phyloP scores from a whole-genome alignment of 176 grass and related monocot species.

The Paspalum notatum region DNA sequence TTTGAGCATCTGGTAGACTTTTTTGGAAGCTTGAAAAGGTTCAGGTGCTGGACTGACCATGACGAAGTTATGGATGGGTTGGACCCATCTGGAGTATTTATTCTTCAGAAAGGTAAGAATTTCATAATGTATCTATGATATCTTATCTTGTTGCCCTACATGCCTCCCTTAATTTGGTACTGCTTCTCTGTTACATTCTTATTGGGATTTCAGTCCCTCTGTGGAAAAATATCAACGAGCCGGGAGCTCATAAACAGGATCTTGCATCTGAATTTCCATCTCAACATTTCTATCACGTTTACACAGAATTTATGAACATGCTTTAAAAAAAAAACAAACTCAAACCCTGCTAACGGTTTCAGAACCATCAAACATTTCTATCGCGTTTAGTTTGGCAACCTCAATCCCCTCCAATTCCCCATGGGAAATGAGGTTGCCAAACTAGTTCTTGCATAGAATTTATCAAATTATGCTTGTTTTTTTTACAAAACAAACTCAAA shows the following conservation, averaged over 20 bases:
- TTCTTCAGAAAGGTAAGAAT: conserved; percentile 79
- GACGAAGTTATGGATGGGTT: conserved; percentile 75
- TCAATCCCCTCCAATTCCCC: too few species aligned
- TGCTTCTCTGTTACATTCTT: not conserved
- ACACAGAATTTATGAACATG: not conserved
- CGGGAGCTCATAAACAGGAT: not conserved
- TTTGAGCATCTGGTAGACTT: conserved; percentile 69
- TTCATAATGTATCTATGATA: conserved; percentile 11
- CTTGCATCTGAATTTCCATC: not conserved
- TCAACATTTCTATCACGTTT: not conserved
- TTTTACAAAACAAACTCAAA: not conserved
- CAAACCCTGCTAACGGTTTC: not conserved
- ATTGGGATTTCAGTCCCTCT: not conserved
- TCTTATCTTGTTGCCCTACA: conserved; percentile 2
- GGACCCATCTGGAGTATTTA: conserved; percentile 78
- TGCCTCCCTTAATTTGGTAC: not conserved
- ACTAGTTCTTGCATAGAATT: not conserved
- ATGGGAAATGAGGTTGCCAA: too few species aligned
- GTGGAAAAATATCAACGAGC: not conserved
- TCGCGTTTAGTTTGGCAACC: too few species aligned
- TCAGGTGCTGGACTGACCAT: conserved; percentile 79
- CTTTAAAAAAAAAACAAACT: not conserved
- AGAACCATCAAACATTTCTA: not conserved
- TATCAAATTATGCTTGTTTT: not conserved
- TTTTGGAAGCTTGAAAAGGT: conserved; percentile 84